phyloP scores from a whole-genome alignment of 2,329 filamentous ascomycete genomes.

The Penicillium sclerotiorum region DNA sequence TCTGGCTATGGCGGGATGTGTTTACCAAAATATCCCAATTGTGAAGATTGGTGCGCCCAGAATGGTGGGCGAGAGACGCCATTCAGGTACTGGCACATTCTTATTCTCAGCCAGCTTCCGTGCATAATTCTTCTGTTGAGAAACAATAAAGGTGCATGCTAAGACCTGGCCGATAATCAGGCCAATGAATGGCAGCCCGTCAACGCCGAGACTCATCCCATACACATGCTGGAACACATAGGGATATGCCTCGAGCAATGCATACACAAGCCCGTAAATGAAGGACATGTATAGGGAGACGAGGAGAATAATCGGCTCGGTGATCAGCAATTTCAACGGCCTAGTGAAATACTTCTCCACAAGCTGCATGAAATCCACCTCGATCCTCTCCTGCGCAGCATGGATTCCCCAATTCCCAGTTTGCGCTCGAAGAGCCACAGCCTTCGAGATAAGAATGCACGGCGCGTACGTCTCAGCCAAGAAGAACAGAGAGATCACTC shows the following conservation, averaged over 20 bases:
- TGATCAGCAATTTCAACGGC: conserved; percentile 37
- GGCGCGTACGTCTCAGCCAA: conserved; percentile 58
- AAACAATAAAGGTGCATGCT: conserved; percentile 27
- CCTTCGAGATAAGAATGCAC: conserved; percentile 56
- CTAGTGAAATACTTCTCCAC: conserved; percentile 50
- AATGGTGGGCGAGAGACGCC: conserved; percentile 29
- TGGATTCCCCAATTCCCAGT: conserved; percentile 61
- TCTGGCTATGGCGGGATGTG: neutral
- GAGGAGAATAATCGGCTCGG: conserved; percentile 40
- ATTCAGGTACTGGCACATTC: conserved; percentile 27
- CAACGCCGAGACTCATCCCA: conserved; percentile 30
- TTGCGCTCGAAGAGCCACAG: conserved; percentile 50
- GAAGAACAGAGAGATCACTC: conserved; percentile 40
- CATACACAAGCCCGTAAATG: conserved; percentile 34
- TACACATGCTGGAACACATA: conserved; percentile 33
- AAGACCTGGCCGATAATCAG: conserved; percentile 28
- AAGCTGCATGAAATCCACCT: conserved; percentile 49
- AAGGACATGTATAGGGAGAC: conserved; percentile 37
- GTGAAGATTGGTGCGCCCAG: conserved; percentile 35
- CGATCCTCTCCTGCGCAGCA: conserved; percentile 54
- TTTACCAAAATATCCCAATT: conserved; percentile 37
- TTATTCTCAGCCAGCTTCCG: conserved; percentile 27
- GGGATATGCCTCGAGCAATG: conserved; percentile 30
- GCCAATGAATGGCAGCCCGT: conserved; percentile 34
- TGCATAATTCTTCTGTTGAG: conserved; percentile 25